Percentiles rank a stretch among this genome's conserved stretches.
Evolutionary conservation across 2,329 filamentous ascomycete genomes (phyloP).

Genomic region (Phyllosticta citrichinensis): DNA sequence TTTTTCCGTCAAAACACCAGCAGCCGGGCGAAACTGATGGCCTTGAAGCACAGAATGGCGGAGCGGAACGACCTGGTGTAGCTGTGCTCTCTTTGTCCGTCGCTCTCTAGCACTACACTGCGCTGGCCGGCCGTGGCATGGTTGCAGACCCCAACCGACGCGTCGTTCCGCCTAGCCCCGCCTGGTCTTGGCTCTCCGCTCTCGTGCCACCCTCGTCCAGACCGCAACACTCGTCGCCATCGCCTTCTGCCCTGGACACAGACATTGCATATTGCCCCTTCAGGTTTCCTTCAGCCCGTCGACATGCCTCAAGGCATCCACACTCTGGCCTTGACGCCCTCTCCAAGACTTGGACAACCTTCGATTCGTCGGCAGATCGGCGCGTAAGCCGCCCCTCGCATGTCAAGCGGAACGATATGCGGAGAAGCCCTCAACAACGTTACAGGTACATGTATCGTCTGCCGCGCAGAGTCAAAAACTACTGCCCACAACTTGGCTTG

Average conservation of each 20-base stretch:
- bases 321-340: not conserved
- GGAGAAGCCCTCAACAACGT: not conserved
- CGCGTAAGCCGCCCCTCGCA: not conserved
- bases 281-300: too few relatives aligned
- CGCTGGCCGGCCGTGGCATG: not conserved
- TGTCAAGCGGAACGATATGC: not conserved
- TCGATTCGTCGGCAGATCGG: not conserved
- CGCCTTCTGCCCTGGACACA: not conserved
- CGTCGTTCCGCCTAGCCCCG: not conserved
- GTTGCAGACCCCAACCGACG: not conserved
- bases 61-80: not conserved
- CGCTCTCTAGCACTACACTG: not conserved
- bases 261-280: not conserved
- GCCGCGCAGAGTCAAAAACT: not conserved
- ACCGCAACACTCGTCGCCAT: not conserved
- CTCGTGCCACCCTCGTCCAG: not conserved
- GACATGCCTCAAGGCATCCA: not conserved
- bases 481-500: not conserved
- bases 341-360: not conserved
- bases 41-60: not conserved
- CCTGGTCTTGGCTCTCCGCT: not conserved
- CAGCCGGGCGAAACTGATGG: too few relatives aligned
- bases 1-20: too few relatives aligned
- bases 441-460: not conserved
- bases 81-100: not conserved